Conservation (phyloP, 2,329 filamentous ascomycete species). For the Botryotinia convoluta region DNA sequence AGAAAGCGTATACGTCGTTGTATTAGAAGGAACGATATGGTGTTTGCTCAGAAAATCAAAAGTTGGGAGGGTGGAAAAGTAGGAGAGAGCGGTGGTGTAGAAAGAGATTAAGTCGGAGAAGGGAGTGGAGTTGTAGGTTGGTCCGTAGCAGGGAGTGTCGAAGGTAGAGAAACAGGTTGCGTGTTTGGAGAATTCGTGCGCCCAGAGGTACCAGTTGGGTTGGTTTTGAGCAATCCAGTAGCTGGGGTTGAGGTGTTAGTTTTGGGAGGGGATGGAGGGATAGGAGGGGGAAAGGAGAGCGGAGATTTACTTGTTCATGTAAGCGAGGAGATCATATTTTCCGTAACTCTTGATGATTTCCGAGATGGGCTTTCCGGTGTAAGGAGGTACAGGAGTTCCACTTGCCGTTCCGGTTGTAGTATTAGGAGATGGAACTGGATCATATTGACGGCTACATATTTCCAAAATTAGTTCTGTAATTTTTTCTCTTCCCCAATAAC, state of each 20-base stretch:
- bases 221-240: slow-evolving; percentile 60
- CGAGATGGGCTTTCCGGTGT: slow-evolving; percentile 56
- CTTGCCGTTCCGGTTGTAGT: slow-evolving; percentile 54
- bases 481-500: neutral
- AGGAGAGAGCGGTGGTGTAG: slow-evolving; percentile 50
- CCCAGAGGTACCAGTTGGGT: slow-evolving; percentile 61
- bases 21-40: slow-evolving; percentile 57
- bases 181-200: slow-evolving; percentile 66
- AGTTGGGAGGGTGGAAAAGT: slow-evolving; percentile 58
- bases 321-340: slow-evolving; percentile 58
- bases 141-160: slow-evolving; percentile 62
- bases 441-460: slow-evolving; percentile 54
- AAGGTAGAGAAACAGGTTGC: slow-evolving; percentile 67
- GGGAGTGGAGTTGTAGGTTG: slow-evolving; percentile 40
- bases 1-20: slow-evolving; percentile 53
- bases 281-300: neutral
- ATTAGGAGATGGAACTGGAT: slow-evolving; percentile 59
- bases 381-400: slow-evolving; percentile 54
- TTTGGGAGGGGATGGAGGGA: neutral
- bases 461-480: neutral
- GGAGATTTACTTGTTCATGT: slow-evolving; percentile 55
- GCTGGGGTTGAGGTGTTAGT: slow-evolving; percentile 7
- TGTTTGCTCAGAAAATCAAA: slow-evolving; percentile 56
- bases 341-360: slow-evolving; percentile 58
- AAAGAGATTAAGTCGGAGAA: slow-evolving; percentile 1